Evolutionary conservation across 148 eudicot species (phyloP), one percentile per base, ranked within the genome.

Genomic region (Vaccinium darrowii): DNA sequence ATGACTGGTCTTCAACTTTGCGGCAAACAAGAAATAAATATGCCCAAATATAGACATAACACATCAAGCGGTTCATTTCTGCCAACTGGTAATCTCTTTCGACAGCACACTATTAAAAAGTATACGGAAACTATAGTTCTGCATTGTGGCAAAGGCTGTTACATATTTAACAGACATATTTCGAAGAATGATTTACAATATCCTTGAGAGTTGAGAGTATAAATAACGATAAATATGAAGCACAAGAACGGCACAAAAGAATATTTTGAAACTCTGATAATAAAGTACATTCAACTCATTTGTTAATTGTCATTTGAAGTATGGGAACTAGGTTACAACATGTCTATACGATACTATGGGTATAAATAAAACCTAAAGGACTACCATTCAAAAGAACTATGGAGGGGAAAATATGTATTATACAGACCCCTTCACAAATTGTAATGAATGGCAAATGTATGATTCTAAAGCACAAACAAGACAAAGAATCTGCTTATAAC

Each of bases 341-440:
- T 65, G 14, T 65, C 56, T 21, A 12, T 76, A 76, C n/a, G 56
- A 8, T 76, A 23, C 14, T 74, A 74, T 18, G 47, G 81, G 18
- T 78, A 78, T 23, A 36, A 39, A 58, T 19, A 36, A 60, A 50
- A 52, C 27, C 80, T 76, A 50, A 3, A 50, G 27, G 25, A 76
- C 3, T 18, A 77, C 30, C 72, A 77, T 33, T 36, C 71, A 80
- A 36, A 71, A 7, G 3, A 58, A 36, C 63, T 39, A 43, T 49
- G 67, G 51, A 81, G 21, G 74, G 73, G 83, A 65, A 58, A 60
- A 81, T 60, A 36, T 4, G 23, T 19, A 69, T 81, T 81, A 69
- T 21, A 62, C 73, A 62, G 33, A 60, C 19, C 71, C 54, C 73
- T 80, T 80, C 14, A 60, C 52, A 80, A 80, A 58, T 39, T 18